Evolutionary conservation across 2,329 filamentous ascomycete species (phyloP).

Genomic region (Juglanconis juglandina): DNA sequence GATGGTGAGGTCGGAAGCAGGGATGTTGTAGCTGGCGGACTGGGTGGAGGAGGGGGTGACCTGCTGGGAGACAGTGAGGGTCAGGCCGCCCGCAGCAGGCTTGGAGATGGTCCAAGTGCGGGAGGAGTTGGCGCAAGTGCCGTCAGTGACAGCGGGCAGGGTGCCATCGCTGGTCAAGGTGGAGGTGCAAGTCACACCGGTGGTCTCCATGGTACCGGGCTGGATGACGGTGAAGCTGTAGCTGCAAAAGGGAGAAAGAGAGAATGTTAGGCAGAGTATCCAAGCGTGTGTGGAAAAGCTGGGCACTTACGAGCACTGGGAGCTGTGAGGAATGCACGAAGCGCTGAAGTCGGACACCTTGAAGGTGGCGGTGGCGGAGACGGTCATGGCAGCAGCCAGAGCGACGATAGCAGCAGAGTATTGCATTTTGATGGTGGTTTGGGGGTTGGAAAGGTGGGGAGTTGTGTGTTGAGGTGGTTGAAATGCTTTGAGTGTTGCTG

Average conservation of each 20-base stretch:
- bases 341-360: slow-evolving; percentile 7
- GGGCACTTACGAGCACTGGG: slow-evolving; percentile 11
- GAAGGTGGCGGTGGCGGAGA: slow-evolving; percentile 9
- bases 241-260: background rate
- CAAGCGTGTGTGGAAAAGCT: background rate
- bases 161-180: slow-evolving; percentile 14
- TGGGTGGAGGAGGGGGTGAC: slow-evolving; percentile 25
- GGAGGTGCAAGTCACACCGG: slow-evolving; percentile 3
- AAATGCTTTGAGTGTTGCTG: background rate
- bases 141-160: slow-evolving; percentile 30
- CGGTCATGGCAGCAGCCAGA: slow-evolving; percentile 13
- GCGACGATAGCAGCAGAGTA: slow-evolving; percentile 14
- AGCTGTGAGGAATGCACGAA: slow-evolving; percentile 11
- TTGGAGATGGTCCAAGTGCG: slow-evolving; percentile 27
- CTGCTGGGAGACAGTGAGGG: slow-evolving; percentile 27
- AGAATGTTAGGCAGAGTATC: background rate
- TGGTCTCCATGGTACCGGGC: slow-evolving; percentile 3
- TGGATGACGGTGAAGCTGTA: slow-evolving; percentile 11
- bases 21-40: slow-evolving; percentile 26
- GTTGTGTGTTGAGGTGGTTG: background rate
- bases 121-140: slow-evolving; percentile 27
- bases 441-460: background rate
- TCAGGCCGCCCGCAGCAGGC: slow-evolving; percentile 22
- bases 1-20: slow-evolving; percentile 23
- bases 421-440: slow-evolving; percentile 17